These are phyloP conservation scores for Fusarium sarcochroum DNA, from an alignment of 2,329 filamentous ascomycete genomes.

Conservation along the genomic window DNA sequence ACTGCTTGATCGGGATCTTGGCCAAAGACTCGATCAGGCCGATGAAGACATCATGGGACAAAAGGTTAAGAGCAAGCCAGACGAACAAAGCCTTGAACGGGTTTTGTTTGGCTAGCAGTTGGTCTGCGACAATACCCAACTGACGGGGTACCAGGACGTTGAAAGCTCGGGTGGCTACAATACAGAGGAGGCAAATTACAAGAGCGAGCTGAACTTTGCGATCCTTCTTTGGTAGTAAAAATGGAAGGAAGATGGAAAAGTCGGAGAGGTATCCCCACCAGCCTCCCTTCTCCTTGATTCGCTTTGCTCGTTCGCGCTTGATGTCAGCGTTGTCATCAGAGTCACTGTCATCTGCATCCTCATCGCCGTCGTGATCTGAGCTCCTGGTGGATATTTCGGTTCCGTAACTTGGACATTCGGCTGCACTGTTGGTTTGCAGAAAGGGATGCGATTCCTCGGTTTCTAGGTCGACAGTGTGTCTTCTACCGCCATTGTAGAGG, in stretches of 20 bases:
- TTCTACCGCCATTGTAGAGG: neutral
- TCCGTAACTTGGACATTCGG: conserved; percentile 24
- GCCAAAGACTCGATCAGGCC: conserved; percentile 43
- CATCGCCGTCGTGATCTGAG: conserved; percentile 2
- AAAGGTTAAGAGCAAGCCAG: conserved; percentile 37
- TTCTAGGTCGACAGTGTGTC: neutral
- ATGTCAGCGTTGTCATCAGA: conserved; percentile 44
- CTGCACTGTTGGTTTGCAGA: neutral
- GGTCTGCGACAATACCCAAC: conserved; percentile 51
- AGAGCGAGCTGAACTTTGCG: conserved; percentile 51
- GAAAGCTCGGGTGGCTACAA: conserved; percentile 46
- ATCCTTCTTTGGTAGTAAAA: conserved; percentile 51
- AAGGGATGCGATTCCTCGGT: conserved; percentile 36
- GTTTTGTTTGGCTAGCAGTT: conserved; percentile 40
- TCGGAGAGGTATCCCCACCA: conserved; percentile 52
- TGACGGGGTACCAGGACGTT: conserved; percentile 53
- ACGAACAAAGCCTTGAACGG: conserved; percentile 40
- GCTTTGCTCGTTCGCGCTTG: conserved; percentile 47
- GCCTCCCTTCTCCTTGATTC: conserved; percentile 49
- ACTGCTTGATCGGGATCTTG: conserved; percentile 55
- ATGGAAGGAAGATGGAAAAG: conserved; percentile 51
- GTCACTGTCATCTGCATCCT: conserved; percentile 25
- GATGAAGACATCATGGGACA: conserved; percentile 22
- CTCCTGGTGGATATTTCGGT: conserved; percentile 7
- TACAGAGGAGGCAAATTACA: conserved; percentile 41